Percentiles rank a stretch among this genome's conserved stretches.
phyloP scores from a whole-genome alignment of 116 monocot genomes.

The Iris pallida region DNA sequence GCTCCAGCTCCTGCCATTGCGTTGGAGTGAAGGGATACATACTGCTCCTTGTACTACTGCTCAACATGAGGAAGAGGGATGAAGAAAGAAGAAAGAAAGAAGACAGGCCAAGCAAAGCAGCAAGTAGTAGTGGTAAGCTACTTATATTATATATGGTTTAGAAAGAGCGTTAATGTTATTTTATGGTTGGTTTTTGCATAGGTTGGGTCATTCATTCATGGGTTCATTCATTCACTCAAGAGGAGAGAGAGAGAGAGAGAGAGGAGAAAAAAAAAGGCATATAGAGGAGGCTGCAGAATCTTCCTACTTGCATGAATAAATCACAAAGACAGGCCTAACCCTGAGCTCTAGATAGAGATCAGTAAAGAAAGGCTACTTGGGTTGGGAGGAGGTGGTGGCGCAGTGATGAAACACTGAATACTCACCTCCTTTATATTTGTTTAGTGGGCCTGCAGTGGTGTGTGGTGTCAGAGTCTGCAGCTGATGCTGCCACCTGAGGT shows the following conservation, averaged over 20 bases:
- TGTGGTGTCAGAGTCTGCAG: constrained; percentile 37
- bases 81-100: too few relatives aligned
- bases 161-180: neutral
- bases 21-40: constrained; percentile 76
- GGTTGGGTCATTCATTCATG: constrained; percentile 56
- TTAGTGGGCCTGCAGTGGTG: neutral
- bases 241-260: too few relatives aligned
- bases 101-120: neutral
- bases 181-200: constrained; percentile 13
- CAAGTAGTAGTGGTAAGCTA: neutral
- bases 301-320: constrained; percentile 52
- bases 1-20: constrained; percentile 95
- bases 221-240: too few relatives aligned
- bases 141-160: too few relatives aligned
- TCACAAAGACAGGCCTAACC: constrained; percentile 14
- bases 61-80: constrained; percentile 17
- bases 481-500: constrained; percentile 48
- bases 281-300: constrained; percentile 58
- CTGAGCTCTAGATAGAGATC: neutral
- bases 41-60: constrained; percentile 44
- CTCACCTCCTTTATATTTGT: neutral
- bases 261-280: too few relatives aligned
- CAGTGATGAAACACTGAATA: neutral
- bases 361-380: neutral
- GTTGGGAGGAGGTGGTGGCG: neutral